Conservation (phyloP, 2,329 filamentous ascomycete genomes). For the Penicillium oxalicum region DNA sequence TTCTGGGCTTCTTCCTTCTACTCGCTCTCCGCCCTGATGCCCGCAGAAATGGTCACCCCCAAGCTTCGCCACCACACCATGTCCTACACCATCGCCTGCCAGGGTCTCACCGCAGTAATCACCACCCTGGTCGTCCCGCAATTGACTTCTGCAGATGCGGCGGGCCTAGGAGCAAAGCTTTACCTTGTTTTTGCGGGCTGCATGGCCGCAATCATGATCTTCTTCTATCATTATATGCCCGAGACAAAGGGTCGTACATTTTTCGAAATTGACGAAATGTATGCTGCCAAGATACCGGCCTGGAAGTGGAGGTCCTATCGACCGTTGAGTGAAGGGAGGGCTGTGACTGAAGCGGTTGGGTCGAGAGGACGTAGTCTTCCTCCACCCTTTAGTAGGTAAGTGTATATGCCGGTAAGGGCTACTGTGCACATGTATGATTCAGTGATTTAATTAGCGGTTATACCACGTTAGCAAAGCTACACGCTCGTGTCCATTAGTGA, state of each 20-base stretch:
- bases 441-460: too few species aligned
- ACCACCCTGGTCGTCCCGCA: constrained; percentile 36
- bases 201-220: constrained; percentile 26
- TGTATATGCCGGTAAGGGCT: too few species aligned
- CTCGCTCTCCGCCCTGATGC: constrained; percentile 31
- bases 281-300: constrained; percentile 26
- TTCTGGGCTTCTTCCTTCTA: constrained; percentile 35
- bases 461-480: too few species aligned
- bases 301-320: constrained; percentile 30
- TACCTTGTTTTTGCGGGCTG: constrained; percentile 32
- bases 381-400: too few species aligned
- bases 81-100: constrained; percentile 33
- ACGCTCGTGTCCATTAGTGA: too few species aligned
- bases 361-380: not conserved
- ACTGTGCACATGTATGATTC: too few species aligned
- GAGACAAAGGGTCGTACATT: constrained; percentile 29
- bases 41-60: constrained; percentile 33
- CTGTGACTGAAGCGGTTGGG: constrained; percentile 2
- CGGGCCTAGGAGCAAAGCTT: constrained; percentile 29
- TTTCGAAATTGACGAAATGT: constrained; percentile 33
- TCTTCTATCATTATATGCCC: constrained; percentile 26
- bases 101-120: constrained; percentile 34
- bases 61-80: constrained; percentile 35
- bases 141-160: constrained; percentile 30
- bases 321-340: constrained; percentile 18